These are phyloP conservation scores for Gelatoporia subvermispora DNA, from an alignment of 768 basidiomycete genomes.

Conservation along the genomic window DNA sequence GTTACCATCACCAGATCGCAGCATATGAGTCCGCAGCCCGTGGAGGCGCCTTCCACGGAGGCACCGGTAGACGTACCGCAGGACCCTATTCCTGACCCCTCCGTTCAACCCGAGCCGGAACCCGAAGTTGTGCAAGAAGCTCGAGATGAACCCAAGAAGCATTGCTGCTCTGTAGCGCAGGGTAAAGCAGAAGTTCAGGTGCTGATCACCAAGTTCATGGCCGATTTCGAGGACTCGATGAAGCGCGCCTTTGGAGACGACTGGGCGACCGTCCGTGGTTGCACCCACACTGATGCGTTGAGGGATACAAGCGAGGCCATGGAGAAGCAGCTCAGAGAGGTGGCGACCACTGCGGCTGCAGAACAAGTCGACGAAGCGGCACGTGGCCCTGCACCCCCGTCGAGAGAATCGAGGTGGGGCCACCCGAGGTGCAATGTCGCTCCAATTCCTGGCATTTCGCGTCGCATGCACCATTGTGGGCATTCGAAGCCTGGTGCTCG, in stretches of 20 bases:
- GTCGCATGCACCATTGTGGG: too few relatives aligned
- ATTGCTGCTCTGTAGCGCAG: slow-evolving; percentile 13
- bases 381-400: too few relatives aligned
- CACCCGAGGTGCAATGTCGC: too few relatives aligned
- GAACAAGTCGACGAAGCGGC: too few relatives aligned
- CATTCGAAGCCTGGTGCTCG: too few relatives aligned
- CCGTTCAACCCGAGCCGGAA: neutral
- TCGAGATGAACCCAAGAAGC: neutral
- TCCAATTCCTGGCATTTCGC: too few relatives aligned
- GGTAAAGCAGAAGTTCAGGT: slow-evolving; percentile 15
- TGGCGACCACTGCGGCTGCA: neutral
- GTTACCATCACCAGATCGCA: neutral
- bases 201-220: slow-evolving; percentile 13
- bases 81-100: neutral
- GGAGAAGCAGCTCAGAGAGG: neutral
- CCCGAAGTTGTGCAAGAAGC: neutral
- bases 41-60: neutral
- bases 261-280: slow-evolving; percentile 3
- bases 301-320: too few relatives aligned
- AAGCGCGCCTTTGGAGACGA: slow-evolving; percentile 14
- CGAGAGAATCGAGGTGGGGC: neutral
- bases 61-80: neutral
- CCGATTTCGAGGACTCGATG: slow-evolving; percentile 15
- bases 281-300: too few relatives aligned
- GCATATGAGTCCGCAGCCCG: slow-evolving; percentile 1